A percentile compares a stretch with the other conserved stretches of the same genome.
phyloP scores from a whole-genome alignment of 192 early-diverging fungal genomes.

The Coemansia reversa region DNA sequence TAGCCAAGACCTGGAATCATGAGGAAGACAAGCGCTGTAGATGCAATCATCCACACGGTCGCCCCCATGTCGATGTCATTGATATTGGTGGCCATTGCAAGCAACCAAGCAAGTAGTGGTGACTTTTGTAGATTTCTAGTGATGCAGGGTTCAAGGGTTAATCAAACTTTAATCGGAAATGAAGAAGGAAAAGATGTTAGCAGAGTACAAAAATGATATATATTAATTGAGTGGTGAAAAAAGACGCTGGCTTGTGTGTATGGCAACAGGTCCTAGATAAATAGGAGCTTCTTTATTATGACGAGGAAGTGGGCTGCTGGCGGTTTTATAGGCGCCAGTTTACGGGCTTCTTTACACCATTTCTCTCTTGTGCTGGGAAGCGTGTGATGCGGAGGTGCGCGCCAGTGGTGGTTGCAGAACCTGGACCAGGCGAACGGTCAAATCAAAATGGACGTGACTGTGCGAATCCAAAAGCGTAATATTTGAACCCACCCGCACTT shows the following conservation, averaged over 20 bases:
- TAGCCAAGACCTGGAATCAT: slow-evolving; percentile 76
- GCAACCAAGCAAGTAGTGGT: not conserved
- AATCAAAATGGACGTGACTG: slow-evolving; percentile 1
- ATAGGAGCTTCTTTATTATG: not conserved
- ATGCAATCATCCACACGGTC: slow-evolving; percentile 73
- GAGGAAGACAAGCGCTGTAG: slow-evolving; percentile 68
- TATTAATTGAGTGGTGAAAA: not conserved
- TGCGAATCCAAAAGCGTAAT: not conserved
- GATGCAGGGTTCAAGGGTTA: slow-evolving; percentile 1
- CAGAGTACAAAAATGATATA: not conserved
- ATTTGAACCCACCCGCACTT: not conserved
- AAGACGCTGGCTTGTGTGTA: not conserved
- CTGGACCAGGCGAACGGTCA: not conserved
- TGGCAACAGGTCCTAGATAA: not conserved
- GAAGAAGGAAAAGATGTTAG: not conserved
- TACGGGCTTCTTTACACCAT: too few species aligned
- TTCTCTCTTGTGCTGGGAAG: not conserved
- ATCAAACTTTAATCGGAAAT: not conserved
- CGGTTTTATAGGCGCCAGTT: not conserved
- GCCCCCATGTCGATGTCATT: slow-evolving; percentile 60
- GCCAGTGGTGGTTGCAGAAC: not conserved
- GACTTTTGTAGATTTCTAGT: not conserved
- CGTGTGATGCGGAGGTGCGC: too few species aligned
- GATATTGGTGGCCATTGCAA: slow-evolving; percentile 14
- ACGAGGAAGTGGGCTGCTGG: not conserved